Base-by-base conservation (phyloP, 164 flowering plant species). In the Magnolia officinalis region DNA sequence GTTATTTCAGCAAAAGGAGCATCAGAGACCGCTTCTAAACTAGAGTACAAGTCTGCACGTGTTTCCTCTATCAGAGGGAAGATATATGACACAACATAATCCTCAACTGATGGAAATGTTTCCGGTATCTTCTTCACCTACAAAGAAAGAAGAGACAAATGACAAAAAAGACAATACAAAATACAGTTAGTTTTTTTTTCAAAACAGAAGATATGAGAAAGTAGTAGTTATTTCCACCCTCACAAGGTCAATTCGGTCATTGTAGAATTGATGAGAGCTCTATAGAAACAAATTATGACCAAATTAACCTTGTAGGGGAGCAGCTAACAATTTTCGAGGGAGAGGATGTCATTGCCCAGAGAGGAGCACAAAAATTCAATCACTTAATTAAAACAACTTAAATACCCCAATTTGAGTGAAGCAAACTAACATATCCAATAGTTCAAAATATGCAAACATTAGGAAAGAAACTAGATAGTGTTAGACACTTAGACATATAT, bases 51-150 rank as follows among this genome's bases (percentile, higher is more conserved):
- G 20, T 82, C 85, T 1, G 88, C 82, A 21, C 90, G 88, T 37
- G 88, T 87, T 80, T 89, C 92, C 75, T 89, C 92, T 23, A 85
- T 52, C 61, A 89, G 79, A 49, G 97, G 95, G 31, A 68, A 78
- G 6, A 77, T 61, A 74, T 59, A 91, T 0, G 91, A 87, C 18
- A 81, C 77, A 66, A 88, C 76, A 79, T 90, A 90, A 1, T 87
- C 84, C 11, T 79, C 65, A 11, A 83, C 84, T 0, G 94, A 86
- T 11, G 76, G 73, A 83, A 91, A 91, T 8, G 85, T 55, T 10
- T 73, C 77, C 7, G 92, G 94, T 72, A 91, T 89, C 72, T 71
- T 74, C 71, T 79, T 75, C 49, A 91, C 88, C 97, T 92, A 19
- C 63, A 76, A 61, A 67, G 45, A 8, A 11, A 55, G 16, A 55